phyloP scores from a whole-genome alignment of 495 filamentous ascomycete species.

The Trypethelium eluteriae region DNA sequence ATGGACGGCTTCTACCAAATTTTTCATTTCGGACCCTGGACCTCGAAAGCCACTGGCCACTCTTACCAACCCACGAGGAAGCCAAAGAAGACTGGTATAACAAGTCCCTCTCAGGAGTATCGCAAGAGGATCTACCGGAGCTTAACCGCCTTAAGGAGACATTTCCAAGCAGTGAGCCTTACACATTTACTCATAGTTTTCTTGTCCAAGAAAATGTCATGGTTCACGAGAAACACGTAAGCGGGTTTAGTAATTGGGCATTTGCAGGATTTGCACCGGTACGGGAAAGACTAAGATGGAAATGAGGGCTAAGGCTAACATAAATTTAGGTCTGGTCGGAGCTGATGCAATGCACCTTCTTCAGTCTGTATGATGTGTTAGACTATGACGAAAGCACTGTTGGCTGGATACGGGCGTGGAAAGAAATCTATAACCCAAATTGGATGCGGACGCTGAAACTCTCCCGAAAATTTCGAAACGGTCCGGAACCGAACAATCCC shows the following conservation, averaged over 20 bases:
- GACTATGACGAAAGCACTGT: background rate
- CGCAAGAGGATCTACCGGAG: background rate
- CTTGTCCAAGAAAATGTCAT: background rate
- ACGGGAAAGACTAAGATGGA: background rate
- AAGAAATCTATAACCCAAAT: background rate
- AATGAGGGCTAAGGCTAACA: background rate
- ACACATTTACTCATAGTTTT: background rate
- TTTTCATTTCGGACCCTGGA: background rate
- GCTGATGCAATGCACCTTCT: background rate
- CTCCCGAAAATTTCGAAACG: constrained; percentile 9
- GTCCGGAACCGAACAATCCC: too few species aligned
- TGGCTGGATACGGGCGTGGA: background rate
- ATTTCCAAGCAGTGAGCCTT: background rate
- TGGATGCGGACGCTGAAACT: constrained; percentile 36
- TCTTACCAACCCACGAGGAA: background rate
- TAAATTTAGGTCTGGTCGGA: background rate
- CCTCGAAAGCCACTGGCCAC: background rate
- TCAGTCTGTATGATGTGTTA: background rate
- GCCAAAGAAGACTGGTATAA: background rate
- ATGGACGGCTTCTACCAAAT: background rate
- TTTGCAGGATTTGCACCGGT: constrained; percentile 1
- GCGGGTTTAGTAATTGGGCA: background rate
- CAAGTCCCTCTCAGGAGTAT: background rate
- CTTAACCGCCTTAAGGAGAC: background rate
- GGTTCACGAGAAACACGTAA: background rate